Percentiles rank a stretch among this genome's conserved stretches.
These are phyloP conservation scores for Cladorrhinum samala DNA, from an alignment of 495 filamentous ascomycete species.

Conservation along the genomic window DNA sequence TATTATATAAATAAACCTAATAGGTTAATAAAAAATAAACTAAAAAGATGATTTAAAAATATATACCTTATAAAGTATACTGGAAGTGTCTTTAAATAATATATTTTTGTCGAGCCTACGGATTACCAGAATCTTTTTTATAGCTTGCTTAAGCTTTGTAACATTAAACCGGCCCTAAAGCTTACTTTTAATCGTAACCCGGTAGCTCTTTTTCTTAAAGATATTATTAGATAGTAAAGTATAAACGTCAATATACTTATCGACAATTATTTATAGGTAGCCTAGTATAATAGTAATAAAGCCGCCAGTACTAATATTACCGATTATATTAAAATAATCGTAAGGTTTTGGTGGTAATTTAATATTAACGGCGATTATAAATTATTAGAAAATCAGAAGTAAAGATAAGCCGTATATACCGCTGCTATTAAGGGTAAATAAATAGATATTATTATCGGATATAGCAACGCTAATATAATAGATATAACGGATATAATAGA, in stretches of 20 bases:
- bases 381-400: too few species aligned
- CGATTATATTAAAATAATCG: too few species aligned
- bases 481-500: too few species aligned
- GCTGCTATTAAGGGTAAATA: too few species aligned
- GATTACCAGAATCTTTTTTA: slow-evolving; percentile 36
- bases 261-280: slow-evolving; percentile 39
- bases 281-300: slow-evolving; percentile 38
- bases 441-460: too few species aligned
- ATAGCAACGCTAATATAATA: too few species aligned
- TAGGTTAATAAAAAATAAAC: not conserved
- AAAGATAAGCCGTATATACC: too few species aligned
- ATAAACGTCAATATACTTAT: slow-evolving; percentile 44
- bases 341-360: too few species aligned
- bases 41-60: slow-evolving; percentile 5
- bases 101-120: slow-evolving; percentile 32
- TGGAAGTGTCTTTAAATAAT: slow-evolving; percentile 32
- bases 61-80: slow-evolving; percentile 31
- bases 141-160: slow-evolving; percentile 32
- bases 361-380: too few species aligned
- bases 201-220: slow-evolving; percentile 33
- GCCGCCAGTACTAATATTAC: too few species aligned
- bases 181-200: slow-evolving; percentile 29
- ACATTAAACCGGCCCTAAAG: slow-evolving; percentile 36
- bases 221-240: slow-evolving; percentile 28
- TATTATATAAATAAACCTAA: slow-evolving; percentile 47